Evolutionary conservation across 78 protist species (phyloP), one percentile per base, ranked within the genome.

Genomic region (Thecamonas trahens): DNA sequence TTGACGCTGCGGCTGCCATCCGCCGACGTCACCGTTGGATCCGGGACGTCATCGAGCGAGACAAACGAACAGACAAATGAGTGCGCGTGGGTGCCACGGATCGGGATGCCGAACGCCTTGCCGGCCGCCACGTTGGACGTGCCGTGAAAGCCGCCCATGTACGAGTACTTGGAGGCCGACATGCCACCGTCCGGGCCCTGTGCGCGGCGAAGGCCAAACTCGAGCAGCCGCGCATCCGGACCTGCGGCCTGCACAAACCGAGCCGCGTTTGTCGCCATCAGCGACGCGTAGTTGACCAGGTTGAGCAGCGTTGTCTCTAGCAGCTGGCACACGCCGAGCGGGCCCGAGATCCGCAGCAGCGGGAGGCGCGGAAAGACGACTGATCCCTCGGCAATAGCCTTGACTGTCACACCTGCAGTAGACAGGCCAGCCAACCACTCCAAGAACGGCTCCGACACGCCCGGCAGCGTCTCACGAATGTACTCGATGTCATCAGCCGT

Each of bases 141-240:
- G 67, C 79, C 88, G 65, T 89, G 87, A 37, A 88, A 89, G 18
- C 97, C 97, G 40, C 97, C 97, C 39, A 90, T 54, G 67, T 77
- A 60, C 13, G 83, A 18, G 65, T 90, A 93, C 15, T 77, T 28
- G 15, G 92, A 82, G n/a, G 94, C 97, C 26, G 79, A 49, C 81
- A 79, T 61, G 44, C 80, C 90, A 18, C 90, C 90, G 63, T 84
- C 90, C 14, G 90, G 90, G 22, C 90, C 74, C 59, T 47, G 35
- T 39, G 97, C 97, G 6, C 97, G 45, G 31, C 97, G 81, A 7
- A 87, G 74, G 32, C 97, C 97, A 76, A 89, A 89, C 75, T 93
- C 97, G 6, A 93, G 29, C 80, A 93, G 61, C 6, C 50, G 45
- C 38, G 61, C 74, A 15, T 83, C 70, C 31, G 57, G 72, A 13